phyloP scores from a whole-genome alignment of 352 stramenopile genomes.

The Pythium aquatile region DNA sequence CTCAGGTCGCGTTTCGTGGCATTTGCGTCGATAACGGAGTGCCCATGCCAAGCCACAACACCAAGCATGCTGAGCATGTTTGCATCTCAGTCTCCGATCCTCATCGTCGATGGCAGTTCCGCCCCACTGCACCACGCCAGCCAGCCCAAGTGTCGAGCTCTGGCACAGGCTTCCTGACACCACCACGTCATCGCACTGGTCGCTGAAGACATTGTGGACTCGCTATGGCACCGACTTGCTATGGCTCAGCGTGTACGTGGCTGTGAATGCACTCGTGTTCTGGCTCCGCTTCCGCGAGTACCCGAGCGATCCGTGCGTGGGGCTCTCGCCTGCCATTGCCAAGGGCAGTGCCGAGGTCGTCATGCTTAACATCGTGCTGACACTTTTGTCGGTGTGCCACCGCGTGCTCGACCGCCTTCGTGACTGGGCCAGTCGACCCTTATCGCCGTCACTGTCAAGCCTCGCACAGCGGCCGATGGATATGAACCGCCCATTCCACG shows the following conservation, averaged over 20 bases:
- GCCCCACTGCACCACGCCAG: neutral
- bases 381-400: conserved; percentile 39
- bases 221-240: conserved; percentile 20
- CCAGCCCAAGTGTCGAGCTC: neutral
- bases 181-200: neutral
- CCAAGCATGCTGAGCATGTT: neutral
- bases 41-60: no score
- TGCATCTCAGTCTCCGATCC: neutral
- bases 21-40: neutral
- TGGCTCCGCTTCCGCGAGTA: conserved; percentile 29
- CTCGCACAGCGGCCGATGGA: conserved; percentile 27
- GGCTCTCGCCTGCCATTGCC: conserved; percentile 30
- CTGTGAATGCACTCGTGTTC: conserved; percentile 28
- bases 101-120: neutral
- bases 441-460: no score
- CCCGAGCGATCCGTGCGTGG: conserved; percentile 29
- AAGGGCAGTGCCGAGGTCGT: conserved; percentile 45
- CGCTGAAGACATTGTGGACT: conserved; percentile 8
- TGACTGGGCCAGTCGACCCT: neutral
- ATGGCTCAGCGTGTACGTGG: conserved; percentile 34
- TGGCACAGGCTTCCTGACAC: neutral
- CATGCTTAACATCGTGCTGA: conserved; percentile 35
- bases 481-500: conserved; percentile 38
- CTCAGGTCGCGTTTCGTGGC: neutral
- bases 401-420: conserved; percentile 28